A percentile compares a stretch with the other conserved stretches of the same genome.
These are phyloP conservation scores for Anthracocystis walkeri DNA, from an alignment of 1,284 basidiomycete genomes.

Conservation along the genomic window DNA sequence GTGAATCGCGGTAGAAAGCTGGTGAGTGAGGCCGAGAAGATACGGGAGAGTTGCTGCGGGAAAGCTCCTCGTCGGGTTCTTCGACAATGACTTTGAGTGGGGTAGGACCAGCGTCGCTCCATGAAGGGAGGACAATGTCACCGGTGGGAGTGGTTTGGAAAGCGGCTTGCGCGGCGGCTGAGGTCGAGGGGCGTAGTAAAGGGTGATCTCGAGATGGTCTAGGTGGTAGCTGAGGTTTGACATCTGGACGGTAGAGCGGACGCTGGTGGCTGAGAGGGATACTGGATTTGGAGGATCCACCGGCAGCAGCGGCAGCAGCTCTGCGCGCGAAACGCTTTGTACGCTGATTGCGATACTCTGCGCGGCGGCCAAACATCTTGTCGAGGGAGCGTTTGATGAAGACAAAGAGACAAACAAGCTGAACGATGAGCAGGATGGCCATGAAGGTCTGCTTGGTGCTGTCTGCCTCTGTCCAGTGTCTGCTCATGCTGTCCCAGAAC, in stretches of 20 bases:
- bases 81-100: conserved; percentile 52
- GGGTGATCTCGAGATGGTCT: conserved; percentile 38
- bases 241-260: conserved; percentile 37
- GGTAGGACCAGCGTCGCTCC: conserved; percentile 45
- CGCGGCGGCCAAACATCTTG: conserved; percentile 44
- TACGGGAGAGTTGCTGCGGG: conserved; percentile 23
- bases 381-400: conserved; percentile 47
- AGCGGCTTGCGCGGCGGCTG: conserved; percentile 9
- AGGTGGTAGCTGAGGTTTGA: conserved; percentile 43
- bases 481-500: conserved; percentile 33
- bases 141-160: conserved; percentile 38
- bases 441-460: conserved; percentile 52
- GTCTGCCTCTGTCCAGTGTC: conserved; percentile 47
- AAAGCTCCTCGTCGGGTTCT: conserved; percentile 39
- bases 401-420: conserved; percentile 33
- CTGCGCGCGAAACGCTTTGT: conserved; percentile 43
- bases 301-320: conserved; percentile 45
- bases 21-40: conserved; percentile 28
- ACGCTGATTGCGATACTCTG: conserved; percentile 47
- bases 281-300: conserved; percentile 31
- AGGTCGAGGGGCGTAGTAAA: conserved; percentile 14
- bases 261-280: conserved; percentile 49
- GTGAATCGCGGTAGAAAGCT: conserved; percentile 7
- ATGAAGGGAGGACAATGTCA: conserved; percentile 48
- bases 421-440: conserved; percentile 44